phyloP scores from a whole-genome alignment of 352 stramenopile genomes.

The Phytophthora cactorum region DNA sequence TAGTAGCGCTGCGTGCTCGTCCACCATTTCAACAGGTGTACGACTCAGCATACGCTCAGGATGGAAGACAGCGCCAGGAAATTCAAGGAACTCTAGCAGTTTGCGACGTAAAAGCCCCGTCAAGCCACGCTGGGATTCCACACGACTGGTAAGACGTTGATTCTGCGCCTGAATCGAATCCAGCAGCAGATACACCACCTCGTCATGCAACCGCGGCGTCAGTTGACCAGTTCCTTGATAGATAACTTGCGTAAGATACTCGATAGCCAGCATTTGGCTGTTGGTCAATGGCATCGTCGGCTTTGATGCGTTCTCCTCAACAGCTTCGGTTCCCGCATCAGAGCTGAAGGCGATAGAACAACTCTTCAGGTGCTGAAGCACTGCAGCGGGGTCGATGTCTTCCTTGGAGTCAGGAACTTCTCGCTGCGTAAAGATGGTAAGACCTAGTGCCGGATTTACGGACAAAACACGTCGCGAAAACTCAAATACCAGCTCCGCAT shows the following conservation, averaged over 20 bases:
- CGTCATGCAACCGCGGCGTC: constrained; percentile 67
- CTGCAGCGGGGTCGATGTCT: constrained; percentile 69
- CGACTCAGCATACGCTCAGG: constrained; percentile 84
- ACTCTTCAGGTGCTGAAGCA: constrained; percentile 76
- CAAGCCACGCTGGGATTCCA: constrained; percentile 61
- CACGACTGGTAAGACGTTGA: constrained; percentile 57
- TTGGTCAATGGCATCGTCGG: constrained; percentile 56
- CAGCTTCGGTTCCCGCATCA: constrained; percentile 9
- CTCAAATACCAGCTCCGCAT: constrained; percentile 79
- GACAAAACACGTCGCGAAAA: constrained; percentile 79
- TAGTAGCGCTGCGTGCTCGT: constrained; percentile 77
- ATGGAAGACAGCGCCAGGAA: constrained; percentile 58
- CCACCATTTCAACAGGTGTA: constrained; percentile 77
- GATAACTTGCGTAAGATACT: constrained; percentile 83
- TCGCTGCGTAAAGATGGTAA: constrained; percentile 84
- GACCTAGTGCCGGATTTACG: constrained; percentile 54
- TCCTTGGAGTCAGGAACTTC: constrained; percentile 47
- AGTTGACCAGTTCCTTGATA: constrained; percentile 42
- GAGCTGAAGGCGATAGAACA: constrained; percentile 37
- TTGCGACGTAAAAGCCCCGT: constrained; percentile 66
- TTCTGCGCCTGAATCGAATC: constrained; percentile 61
- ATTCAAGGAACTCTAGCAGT: constrained; percentile 73
- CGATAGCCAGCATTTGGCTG: constrained; percentile 74
- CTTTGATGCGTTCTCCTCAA: constrained; percentile 17
- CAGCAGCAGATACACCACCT: constrained; percentile 80